Base-by-base conservation (phyloP, 78 protist genomes). In the Dictyostelium capitatum region DNA sequence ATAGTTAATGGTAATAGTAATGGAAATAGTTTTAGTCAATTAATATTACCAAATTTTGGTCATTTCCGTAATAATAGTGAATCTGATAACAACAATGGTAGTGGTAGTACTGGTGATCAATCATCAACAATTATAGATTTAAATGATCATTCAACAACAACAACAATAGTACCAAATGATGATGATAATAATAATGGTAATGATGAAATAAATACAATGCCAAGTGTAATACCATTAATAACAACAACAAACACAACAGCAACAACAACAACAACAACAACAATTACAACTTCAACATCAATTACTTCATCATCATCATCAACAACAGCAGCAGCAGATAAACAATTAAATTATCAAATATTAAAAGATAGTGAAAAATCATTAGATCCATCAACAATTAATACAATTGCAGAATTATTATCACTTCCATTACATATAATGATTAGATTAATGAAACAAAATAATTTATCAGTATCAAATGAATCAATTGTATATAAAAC, bases 401-500 rank as follows among this genome's bases (percentile, higher is more conserved):
- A 87, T 62, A 78, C 84, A 4, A 77, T 87, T n/a, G 84, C 93
- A n/a, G 93, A 87, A 20, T 30, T 87, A 48, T 70, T 87, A 20
- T 87, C 93, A 50, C 43, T 87, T 28, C 84, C 93, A 28, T 25
- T 87, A 9, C 6, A 54, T 15, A 77, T 87, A 32, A 87, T 87
- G 93, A 78, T 77, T 30, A 64, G 93, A 59, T 64, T 87, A 72
- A 87, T 87, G 93, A 80, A 70, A 48, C 93, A 87, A 50, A 87
- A 87, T 15, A 87, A 87, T 51, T 43, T 87, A 37, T 87, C 93
- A 14, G 93, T 87, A n/a, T 87, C 93, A 43, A 87, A 87, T 43
- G 93, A 87, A 77, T 82, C 93, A 17, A 54, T 87, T 28, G 93
- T 87, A 4, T 87, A 87, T 62, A 87, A 87, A 32, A 87, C 93